Conservation (phyloP, 805 yeast species). For the Lachancea waltii region DNA sequence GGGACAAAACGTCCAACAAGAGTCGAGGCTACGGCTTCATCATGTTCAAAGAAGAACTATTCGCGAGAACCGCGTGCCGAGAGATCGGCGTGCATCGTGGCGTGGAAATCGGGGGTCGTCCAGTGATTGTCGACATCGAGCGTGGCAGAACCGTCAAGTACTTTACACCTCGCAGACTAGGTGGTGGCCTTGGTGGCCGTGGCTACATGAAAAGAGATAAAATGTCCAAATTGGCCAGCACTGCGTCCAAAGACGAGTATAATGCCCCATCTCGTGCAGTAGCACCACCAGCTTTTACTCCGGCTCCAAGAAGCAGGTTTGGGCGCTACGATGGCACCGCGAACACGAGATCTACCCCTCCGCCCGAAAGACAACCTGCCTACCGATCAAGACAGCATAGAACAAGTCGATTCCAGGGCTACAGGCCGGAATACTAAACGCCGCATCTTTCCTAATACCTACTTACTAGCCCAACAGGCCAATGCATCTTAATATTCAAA, state of each 20-base stretch:
- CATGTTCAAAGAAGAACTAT: constrained; percentile 54
- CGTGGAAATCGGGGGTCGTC: constrained; percentile 43
- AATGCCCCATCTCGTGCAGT: not conserved
- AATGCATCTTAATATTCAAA: no score
- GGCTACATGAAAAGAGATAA: constrained; percentile 42
- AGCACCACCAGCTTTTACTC: not conserved
- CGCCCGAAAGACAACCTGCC: not conserved
- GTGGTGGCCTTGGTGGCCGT: constrained; percentile 92
- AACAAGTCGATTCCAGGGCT: not conserved
- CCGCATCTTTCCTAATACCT: no score
- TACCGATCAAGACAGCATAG: not conserved
- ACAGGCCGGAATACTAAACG: not conserved
- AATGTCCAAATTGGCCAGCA: constrained; percentile 3
- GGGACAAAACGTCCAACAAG: constrained; percentile 44
- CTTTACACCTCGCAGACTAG: constrained; percentile 71
- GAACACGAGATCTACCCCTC: not conserved
- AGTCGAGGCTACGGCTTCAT: constrained; percentile 83
- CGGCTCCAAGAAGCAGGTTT: not conserved
- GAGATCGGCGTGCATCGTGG: constrained; percentile 46
- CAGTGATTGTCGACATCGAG: constrained; percentile 64
- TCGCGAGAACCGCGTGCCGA: constrained; percentile 55
- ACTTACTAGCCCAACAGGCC: no score
- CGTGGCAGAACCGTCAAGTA: constrained; percentile 57
- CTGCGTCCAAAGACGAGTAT: not conserved
- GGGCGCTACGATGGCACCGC: not conserved